A percentile compares a stretch with the other conserved stretches of the same genome.
Evolutionary conservation across 176 grass and related monocot species (phyloP).

Genomic region (Alloteropsis semialata): DNA sequence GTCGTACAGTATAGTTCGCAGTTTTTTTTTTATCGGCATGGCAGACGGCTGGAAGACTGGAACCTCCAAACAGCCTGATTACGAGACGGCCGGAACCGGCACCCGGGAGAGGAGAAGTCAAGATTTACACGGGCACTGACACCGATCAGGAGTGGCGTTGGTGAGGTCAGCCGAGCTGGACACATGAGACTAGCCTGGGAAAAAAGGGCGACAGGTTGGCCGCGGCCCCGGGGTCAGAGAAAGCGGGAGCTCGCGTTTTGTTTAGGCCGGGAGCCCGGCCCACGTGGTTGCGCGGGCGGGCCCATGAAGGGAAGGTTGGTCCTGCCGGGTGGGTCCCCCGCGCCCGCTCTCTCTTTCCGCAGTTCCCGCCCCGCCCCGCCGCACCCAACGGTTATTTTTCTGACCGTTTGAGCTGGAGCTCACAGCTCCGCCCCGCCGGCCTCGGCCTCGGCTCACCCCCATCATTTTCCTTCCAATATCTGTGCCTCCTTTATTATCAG

Average conservation of each 20-base stretch:
- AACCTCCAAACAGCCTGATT: background rate
- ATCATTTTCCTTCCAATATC: background rate
- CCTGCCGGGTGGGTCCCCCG: background rate
- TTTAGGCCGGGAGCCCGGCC: background rate
- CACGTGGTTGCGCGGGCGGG: background rate
- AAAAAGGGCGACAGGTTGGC: background rate
- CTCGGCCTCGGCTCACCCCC: background rate
- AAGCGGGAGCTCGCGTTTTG: background rate
- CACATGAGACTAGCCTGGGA: background rate
- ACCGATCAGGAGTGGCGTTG: background rate
- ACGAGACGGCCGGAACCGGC: background rate
- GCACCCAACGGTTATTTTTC: constrained; percentile 59
- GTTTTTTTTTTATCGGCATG: background rate
- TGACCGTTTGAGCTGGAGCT: constrained; percentile 51
- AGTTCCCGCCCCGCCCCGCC: background rate
- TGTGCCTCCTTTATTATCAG: background rate
- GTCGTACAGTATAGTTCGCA: background rate
- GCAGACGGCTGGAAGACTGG: background rate
- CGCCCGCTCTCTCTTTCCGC: background rate
- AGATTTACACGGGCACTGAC: constrained; percentile 3
- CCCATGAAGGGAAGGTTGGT: background rate
- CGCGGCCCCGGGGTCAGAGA: background rate
- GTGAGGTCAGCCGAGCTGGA: constrained; percentile 18
- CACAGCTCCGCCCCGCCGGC: background rate
- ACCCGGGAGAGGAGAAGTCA: background rate